Percentiles rank a stretch among this genome's conserved stretches.
Conservation (phyloP, 441 rosid species). For the Gossypium schwendimanii region DNA sequence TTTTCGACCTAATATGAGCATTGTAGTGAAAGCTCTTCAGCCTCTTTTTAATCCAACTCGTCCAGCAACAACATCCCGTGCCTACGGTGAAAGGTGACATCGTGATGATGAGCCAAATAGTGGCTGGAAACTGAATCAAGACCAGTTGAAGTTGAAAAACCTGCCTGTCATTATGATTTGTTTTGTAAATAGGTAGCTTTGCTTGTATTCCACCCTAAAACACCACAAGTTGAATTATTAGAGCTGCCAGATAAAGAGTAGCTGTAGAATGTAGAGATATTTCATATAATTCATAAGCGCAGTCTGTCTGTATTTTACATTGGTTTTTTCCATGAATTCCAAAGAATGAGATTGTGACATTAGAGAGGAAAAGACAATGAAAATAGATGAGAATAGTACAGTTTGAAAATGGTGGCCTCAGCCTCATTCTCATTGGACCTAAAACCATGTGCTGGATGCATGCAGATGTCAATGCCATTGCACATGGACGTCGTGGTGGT, state of each 20-base stretch:
- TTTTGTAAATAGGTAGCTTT: slow-evolving; percentile 7
- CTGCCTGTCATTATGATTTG: not conserved
- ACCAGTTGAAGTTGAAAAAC: not conserved
- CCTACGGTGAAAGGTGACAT: slow-evolving; percentile 9
- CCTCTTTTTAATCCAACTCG: slow-evolving; percentile 38
- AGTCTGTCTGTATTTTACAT: not conserved
- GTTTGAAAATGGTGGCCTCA: not conserved
- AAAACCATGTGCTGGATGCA: not conserved
- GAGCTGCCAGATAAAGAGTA: slow-evolving; percentile 4
- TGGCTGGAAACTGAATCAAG: not conserved
- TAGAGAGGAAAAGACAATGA: not conserved
- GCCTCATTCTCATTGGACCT: not conserved
- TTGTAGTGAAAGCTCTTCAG: slow-evolving; percentile 47
- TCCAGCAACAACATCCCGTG: slow-evolving; percentile 16
- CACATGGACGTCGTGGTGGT: not conserved
- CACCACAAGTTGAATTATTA: not conserved
- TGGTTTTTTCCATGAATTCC: not conserved
- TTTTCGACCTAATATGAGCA: slow-evolving; percentile 51
- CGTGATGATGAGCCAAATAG: slow-evolving; percentile 3
- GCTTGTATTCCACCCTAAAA: not conserved
- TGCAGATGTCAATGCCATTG: not conserved
- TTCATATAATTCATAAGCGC: not conserved
- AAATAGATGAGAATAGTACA: not conserved
- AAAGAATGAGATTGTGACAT: not conserved
- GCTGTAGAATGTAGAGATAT: not conserved